phyloP scores from a whole-genome alignment of 768 basidiomycete species.

The Astraeus odoratus region DNA sequence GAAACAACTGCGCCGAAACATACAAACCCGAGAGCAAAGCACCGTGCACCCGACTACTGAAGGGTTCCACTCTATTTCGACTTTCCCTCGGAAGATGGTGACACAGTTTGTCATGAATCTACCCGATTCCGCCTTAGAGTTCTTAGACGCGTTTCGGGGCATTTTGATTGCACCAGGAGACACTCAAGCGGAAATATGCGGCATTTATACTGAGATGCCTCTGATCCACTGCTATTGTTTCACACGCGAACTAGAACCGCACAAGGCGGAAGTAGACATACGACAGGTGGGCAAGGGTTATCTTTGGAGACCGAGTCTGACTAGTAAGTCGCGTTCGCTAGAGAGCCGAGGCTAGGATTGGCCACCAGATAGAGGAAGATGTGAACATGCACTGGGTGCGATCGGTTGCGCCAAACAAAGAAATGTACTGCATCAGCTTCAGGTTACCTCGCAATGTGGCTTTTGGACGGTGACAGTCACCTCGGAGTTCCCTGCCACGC shows the following conservation, averaged over 20 bases:
- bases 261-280: slow-evolving; percentile 71
- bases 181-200: slow-evolving; percentile 37
- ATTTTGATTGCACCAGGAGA: slow-evolving; percentile 41
- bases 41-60: background rate
- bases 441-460: slow-evolving; percentile 47
- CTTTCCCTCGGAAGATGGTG: slow-evolving; percentile 45
- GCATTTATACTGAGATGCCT: slow-evolving; percentile 54
- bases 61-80: slow-evolving; percentile 7
- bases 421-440: slow-evolving; percentile 98
- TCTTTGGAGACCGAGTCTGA: slow-evolving; percentile 2
- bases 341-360: slow-evolving; percentile 68
- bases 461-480: slow-evolving; percentile 17
- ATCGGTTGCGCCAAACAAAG: slow-evolving; percentile 91
- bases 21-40: slow-evolving; percentile 22
- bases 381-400: slow-evolving; percentile 70
- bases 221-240: slow-evolving; percentile 97
- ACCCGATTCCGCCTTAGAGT: slow-evolving; percentile 84
- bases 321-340: slow-evolving; percentile 28
- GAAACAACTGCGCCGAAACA: slow-evolving; percentile 37
- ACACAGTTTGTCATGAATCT: slow-evolving; percentile 97
- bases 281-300: slow-evolving; percentile 49
- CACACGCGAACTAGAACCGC: slow-evolving; percentile 71
- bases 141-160: slow-evolving; percentile 84
- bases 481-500: too few relatives aligned
- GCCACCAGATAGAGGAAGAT: slow-evolving; percentile 42